phyloP scores from a whole-genome alignment of 1,284 basidiomycete species.

The Boletus austroedulis region DNA sequence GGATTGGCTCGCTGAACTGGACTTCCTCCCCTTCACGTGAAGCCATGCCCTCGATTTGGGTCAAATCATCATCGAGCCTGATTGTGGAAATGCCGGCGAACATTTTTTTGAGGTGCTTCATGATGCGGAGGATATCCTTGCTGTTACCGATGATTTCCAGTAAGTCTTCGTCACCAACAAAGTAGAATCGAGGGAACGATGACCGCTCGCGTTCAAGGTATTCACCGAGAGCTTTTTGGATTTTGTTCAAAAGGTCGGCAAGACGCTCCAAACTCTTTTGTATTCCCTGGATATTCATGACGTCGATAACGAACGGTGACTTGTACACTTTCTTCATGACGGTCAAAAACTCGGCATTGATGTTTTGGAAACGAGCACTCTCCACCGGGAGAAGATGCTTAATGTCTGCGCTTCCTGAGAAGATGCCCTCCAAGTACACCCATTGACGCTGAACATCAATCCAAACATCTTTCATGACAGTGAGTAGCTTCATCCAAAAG shows the following conservation, averaged over 20 bases:
- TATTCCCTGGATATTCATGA: conserved; percentile 93
- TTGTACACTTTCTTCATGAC: conserved; percentile 99
- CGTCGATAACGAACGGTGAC: conserved; percentile 95
- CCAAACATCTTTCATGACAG: conserved; percentile 76
- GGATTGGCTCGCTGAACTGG: conserved; percentile 76
- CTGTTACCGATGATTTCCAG: conserved; percentile 99
- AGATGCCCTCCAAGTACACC: conserved; percentile 99
- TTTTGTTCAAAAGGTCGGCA: conserved; percentile 94
- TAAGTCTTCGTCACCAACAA: conserved; percentile 98
- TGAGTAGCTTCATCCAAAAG: conserved; percentile 7
- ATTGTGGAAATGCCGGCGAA: conserved; percentile 96
- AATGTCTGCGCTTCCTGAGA: conserved; percentile 98
- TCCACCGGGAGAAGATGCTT: conserved; percentile 98
- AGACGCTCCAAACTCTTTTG: conserved; percentile 98
- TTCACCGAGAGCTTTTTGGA: conserved; percentile 98
- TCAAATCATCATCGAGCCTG: conserved; percentile 84
- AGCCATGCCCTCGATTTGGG: conserved; percentile 85
- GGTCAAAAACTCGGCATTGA: conserved; percentile 96
- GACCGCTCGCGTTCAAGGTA: conserved; percentile 97
- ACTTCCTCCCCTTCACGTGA: conserved; percentile 96
- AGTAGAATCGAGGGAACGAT: conserved; percentile 99
- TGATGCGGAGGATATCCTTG: conserved; percentile 95
- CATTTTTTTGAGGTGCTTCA: conserved; percentile 99
- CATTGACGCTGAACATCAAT: conserved; percentile 99
- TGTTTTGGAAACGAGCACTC: conserved; percentile 95